These are phyloP conservation scores for Eucalyptus sp. DNA, from an alignment of 345 rosid genomes.

Conservation along the genomic window DNA sequence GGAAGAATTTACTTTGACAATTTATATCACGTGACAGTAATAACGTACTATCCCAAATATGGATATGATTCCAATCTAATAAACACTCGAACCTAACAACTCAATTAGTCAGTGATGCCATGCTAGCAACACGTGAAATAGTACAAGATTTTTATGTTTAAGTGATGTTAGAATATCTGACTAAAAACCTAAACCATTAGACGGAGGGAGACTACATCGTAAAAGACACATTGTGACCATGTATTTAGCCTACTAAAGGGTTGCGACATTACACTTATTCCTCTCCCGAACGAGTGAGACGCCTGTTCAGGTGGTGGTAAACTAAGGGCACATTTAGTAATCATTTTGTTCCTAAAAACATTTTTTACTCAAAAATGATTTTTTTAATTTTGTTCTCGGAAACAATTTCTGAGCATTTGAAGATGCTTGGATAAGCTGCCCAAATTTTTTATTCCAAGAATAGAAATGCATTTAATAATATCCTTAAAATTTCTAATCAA, in stretches of 20 bases:
- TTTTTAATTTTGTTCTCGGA: too few species aligned
- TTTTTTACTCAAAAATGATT: fast-evolving
- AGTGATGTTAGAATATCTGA: background rate
- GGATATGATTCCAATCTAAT: background rate
- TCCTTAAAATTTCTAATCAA: too few species aligned
- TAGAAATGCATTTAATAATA: too few species aligned
- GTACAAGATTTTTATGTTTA: background rate
- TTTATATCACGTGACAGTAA: background rate
- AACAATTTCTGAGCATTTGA: fast-evolving
- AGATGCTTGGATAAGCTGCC: fast-evolving
- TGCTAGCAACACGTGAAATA: background rate
- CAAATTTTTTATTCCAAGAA: too few species aligned
- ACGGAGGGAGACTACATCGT: background rate
- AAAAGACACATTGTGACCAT: background rate
- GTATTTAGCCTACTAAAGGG: background rate
- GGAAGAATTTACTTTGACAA: background rate
- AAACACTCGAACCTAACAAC: background rate
- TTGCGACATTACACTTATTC: background rate
- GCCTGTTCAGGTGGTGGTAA: fast-evolving
- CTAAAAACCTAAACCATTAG: background rate
- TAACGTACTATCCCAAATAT: background rate
- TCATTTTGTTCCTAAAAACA: fast-evolving
- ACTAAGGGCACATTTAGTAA: fast-evolving
- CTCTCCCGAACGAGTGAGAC: background rate
- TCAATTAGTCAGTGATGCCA: background rate